These are phyloP conservation scores for Nasturtium officinale DNA, from an alignment of 345 rosid species.

Conservation along the genomic window DNA sequence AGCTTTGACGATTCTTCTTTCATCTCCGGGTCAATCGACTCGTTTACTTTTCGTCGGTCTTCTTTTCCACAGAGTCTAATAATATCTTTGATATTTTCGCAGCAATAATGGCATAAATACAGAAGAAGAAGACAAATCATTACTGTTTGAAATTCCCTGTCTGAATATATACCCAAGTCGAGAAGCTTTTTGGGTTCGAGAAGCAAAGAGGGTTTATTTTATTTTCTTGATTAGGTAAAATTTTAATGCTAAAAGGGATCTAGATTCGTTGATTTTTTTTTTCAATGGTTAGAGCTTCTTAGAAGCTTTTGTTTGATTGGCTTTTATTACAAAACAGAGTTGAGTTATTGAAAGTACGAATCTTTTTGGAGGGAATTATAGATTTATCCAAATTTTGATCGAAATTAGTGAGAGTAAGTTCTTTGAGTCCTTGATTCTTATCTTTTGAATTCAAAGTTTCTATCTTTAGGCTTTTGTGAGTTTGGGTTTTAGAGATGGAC, in stretches of 20 bases:
- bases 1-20: constrained; percentile 36
- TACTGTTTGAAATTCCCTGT: background rate
- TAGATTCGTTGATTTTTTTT: constrained; percentile 34
- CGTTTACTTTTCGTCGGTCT: constrained; percentile 43
- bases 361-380: constrained; percentile 32
- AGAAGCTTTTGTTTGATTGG: constrained; percentile 28
- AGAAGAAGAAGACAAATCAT: constrained; percentile 4
- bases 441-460: constrained; percentile 5
- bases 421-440: background rate
- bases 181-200: constrained; percentile 24
- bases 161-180: constrained; percentile 32
- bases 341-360: constrained; percentile 12
- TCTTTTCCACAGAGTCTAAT: constrained; percentile 14
- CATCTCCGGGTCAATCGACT: constrained; percentile 39
- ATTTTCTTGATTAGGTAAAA: constrained; percentile 26
- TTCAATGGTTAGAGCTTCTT: constrained; percentile 14
- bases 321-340: background rate
- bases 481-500: constrained; percentile 56
- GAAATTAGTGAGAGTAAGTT: constrained; percentile 2
- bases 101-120: constrained; percentile 6
- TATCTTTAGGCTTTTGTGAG: background rate
- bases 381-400: constrained; percentile 10
- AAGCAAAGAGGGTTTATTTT: background rate
- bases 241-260: constrained; percentile 26
- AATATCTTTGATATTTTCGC: constrained; percentile 11